Percentiles rank a stretch among this genome's conserved stretches.
Conservation (phyloP, 2,329 filamentous ascomycete genomes). For the Lachnellula cervina region DNA sequence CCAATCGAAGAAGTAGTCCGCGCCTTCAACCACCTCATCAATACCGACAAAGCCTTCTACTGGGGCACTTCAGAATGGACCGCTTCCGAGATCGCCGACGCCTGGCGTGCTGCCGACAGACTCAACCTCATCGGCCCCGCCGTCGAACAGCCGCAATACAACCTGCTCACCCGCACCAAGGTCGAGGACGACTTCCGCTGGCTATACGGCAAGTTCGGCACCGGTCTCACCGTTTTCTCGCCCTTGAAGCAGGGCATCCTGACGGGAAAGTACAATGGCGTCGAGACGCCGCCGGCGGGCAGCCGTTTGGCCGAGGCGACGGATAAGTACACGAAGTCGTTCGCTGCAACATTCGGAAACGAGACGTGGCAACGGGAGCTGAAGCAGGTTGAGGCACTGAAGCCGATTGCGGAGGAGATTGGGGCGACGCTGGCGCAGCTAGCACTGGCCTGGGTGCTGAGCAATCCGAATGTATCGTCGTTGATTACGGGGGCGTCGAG, state of each 20-base stretch:
- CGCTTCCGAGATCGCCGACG: slow-evolving; percentile 54
- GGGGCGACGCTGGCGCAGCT: slow-evolving; percentile 48
- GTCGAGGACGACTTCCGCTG: slow-evolving; percentile 56
- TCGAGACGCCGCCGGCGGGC: slow-evolving; percentile 42
- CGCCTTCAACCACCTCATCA: slow-evolving; percentile 43
- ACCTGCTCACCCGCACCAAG: slow-evolving; percentile 52
- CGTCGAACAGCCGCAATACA: slow-evolving; percentile 61
- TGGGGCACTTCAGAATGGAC: slow-evolving; percentile 61
- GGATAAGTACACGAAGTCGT: slow-evolving; percentile 38
- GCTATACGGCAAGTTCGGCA: slow-evolving; percentile 52
- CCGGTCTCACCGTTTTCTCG: slow-evolving; percentile 57
- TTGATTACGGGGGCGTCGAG: slow-evolving; percentile 49
- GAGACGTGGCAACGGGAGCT: slow-evolving; percentile 37
- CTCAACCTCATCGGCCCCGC: slow-evolving; percentile 55
- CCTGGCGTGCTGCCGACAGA: slow-evolving; percentile 50
- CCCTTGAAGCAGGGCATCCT: slow-evolving; percentile 54
- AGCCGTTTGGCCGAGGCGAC: slow-evolving; percentile 50
- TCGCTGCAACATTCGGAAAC: slow-evolving; percentile 35
- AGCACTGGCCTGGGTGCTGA: slow-evolving; percentile 48
- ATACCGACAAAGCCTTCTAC: slow-evolving; percentile 57
- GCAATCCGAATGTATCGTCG: slow-evolving; percentile 47
- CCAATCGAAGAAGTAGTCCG: slow-evolving; percentile 60
- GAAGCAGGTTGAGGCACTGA: slow-evolving; percentile 33
- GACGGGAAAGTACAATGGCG: slow-evolving; percentile 60
- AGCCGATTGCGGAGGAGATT: slow-evolving; percentile 51